Evolutionary conservation across 176 grass and related monocot genomes (phyloP), one percentile per base, ranked within the genome.

Genomic region (Leersia perrieri): DNA sequence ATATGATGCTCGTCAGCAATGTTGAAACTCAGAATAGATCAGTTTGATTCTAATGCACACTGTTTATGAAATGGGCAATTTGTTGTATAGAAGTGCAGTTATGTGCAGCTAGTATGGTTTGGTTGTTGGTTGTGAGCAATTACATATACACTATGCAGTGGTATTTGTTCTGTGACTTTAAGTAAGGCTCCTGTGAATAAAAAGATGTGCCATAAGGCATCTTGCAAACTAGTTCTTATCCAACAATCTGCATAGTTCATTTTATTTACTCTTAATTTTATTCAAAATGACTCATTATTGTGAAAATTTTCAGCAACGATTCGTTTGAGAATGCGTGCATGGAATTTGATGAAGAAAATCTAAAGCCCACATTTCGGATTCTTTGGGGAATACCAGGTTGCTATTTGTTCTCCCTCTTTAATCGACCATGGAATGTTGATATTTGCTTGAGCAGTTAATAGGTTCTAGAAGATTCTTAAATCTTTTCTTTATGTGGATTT

Each of bases 381-480:
- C 88, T 91, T 12, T 94, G 92, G 92, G 92, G 92, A 87, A 84
- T 94, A 68, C 92, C 88, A 94, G 92, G 92, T 94, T 73, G 25
- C 28, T 67, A 69, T 65, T 67, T 69, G 16, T 70, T 57, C 11
- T 6, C 41, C 22, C 74, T 74, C 27, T 6, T 29, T 80, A 33
- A 63, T 69, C 15, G 40, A 57, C 69, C 38, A 49, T 68, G 16
- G 38, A 55, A 42, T 70, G 18, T 33, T 32, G 22, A 39, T 60
- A 69, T 68, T 84, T 89, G 75, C 55, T 75, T 70, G 62, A 12
- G 20, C 25, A 60, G 30, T 70, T 60, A 44, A 22, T 42, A 36
- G 14, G 74, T 45, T 11, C 38, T 85, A 78, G 29, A 78, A 29
- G n/a, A 28, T 30, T 58, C 53, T 58, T 58, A 58, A 23, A 58